phyloP scores from a whole-genome alignment of 441 rosid species.

The Geranium incanum region DNA sequence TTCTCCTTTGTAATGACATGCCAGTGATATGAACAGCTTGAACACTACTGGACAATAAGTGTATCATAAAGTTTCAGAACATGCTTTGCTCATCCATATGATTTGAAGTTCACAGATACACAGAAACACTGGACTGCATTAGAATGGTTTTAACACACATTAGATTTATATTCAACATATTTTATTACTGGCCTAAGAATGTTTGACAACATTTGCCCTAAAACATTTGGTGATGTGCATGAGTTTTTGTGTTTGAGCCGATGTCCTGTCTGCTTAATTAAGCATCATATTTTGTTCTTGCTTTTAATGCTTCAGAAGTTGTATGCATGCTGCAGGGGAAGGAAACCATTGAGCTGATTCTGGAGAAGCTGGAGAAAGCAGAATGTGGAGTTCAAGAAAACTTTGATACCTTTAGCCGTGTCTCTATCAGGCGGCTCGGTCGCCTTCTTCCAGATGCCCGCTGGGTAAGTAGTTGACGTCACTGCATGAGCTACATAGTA shows the following conservation, averaged over 20 bases:
- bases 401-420: constrained; percentile 45
- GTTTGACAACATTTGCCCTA: background rate
- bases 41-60: background rate
- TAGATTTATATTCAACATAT: background rate
- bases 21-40: background rate
- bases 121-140: background rate
- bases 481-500: background rate
- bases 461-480: constrained; percentile 44
- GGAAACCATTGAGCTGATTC: constrained; percentile 47
- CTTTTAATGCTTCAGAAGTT: constrained; percentile 4
- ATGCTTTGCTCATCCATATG: background rate
- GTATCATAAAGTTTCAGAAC: background rate
- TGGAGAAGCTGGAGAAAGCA: constrained; percentile 40
- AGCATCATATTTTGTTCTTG: background rate
- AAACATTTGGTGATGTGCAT: background rate
- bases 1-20: background rate
- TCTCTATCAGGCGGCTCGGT: constrained; percentile 64
- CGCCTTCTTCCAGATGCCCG: constrained; percentile 79
- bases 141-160: background rate
- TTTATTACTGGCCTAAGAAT: background rate
- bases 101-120: background rate
- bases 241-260: background rate
- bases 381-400: constrained; percentile 37
- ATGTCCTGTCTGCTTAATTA: background rate
- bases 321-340: constrained; percentile 41